phyloP scores from a whole-genome alignment of 2,329 filamentous ascomycete species.

The Phyllosticta paracitricarpa region DNA sequence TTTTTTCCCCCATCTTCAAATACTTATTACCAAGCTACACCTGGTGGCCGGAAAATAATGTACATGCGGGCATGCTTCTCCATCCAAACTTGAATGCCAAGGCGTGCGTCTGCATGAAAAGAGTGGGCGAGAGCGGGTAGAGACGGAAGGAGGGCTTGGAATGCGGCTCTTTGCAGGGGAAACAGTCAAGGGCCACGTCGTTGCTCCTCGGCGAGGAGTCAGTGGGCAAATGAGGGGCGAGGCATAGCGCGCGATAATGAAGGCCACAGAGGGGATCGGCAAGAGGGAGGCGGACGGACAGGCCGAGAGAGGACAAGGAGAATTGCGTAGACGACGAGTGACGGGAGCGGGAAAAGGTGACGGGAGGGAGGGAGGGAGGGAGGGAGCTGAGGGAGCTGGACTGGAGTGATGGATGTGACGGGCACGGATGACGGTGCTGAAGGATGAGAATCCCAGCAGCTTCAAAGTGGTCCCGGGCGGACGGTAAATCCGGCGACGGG shows the following conservation, averaged over 20 bases:
- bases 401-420: constrained; percentile 6
- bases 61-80: neutral
- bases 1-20: neutral
- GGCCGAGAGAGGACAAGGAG: neutral
- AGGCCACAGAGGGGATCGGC: neutral
- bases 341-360: neutral
- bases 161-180: neutral
- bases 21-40: neutral
- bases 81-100: neutral
- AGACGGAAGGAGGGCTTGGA: neutral
- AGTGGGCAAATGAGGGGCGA: neutral
- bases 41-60: neutral
- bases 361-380: no score
- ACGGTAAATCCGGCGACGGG: constrained; percentile 4
- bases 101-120: neutral
- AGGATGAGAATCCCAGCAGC: constrained; percentile 5
- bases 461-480: constrained; percentile 1
- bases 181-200: neutral
- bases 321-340: neutral
- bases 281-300: neutral
- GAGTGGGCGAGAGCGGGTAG: neutral
- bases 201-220: neutral
- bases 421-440: constrained; percentile 4
- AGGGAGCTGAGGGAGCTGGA: no score
- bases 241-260: neutral